These are phyloP conservation scores for Isoetes engelmannii DNA, from an alignment of 83 land plant genomes.

Conservation along the genomic window DNA sequence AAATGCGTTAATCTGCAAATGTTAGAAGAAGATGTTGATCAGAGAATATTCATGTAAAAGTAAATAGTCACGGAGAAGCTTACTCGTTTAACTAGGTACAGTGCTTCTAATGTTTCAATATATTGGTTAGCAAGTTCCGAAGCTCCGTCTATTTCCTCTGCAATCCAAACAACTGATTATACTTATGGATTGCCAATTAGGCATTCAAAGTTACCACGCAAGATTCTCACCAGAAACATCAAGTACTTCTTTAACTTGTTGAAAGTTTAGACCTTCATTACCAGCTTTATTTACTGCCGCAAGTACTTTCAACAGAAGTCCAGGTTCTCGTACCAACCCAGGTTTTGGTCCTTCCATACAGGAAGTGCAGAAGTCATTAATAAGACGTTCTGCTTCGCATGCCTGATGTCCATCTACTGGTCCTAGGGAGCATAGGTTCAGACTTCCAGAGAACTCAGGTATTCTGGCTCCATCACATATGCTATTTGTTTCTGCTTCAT, in stretches of 20 bases:
- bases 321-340: conserved; percentile 5
- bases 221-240: conserved; percentile 32
- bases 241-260: conserved; percentile 30
- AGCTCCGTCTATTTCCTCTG: conserved; percentile 6
- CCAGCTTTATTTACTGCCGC: conserved; percentile 41
- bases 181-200: neutral
- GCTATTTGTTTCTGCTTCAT: conserved; percentile 3
- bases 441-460: neutral
- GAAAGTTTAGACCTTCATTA: conserved; percentile 61
- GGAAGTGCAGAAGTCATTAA: neutral
- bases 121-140: conserved; percentile 16
- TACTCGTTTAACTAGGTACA: conserved; percentile 26
- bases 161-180: neutral
- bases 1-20: conserved; percentile 65
- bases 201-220: neutral
- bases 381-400: neutral
- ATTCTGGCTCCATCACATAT: neutral
- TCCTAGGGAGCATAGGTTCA: neutral
- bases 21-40: neutral
- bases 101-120: conserved; percentile 17
- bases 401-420: conserved; percentile 3
- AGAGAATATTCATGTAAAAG: neutral
- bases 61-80: conserved; percentile 4
- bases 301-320: conserved; percentile 16
- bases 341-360: neutral